These are phyloP conservation scores for Helicocarpus griseus DNA, from an alignment of 2,329 filamentous ascomycete genomes.

Conservation along the genomic window DNA sequence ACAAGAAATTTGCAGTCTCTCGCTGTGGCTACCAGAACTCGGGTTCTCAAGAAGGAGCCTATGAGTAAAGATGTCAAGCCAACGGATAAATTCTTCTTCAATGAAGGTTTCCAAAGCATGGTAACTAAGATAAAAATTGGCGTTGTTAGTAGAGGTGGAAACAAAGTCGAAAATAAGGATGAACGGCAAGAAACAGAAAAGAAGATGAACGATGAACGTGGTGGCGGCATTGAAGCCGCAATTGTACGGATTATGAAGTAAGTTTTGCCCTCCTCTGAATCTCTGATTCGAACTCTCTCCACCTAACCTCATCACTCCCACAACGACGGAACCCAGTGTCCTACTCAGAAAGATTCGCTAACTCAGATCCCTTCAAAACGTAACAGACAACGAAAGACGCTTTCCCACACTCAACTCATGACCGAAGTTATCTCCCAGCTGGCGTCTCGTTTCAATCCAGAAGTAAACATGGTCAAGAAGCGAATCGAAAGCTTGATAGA, in stretches of 20 bases:
- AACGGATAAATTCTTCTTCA: slow-evolving; percentile 73
- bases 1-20: slow-evolving; percentile 70
- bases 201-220: slow-evolving; percentile 42
- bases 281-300: background rate
- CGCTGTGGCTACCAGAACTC: slow-evolving; percentile 71
- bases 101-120: slow-evolving; percentile 70
- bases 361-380: background rate
- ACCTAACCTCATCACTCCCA: background rate
- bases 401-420: slow-evolving; percentile 41
- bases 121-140: slow-evolving; percentile 83
- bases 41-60: slow-evolving; percentile 71
- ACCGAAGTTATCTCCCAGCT: slow-evolving; percentile 42
- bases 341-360: background rate
- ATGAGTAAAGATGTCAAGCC: slow-evolving; percentile 66
- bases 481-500: slow-evolving; percentile 45
- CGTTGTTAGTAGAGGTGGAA: slow-evolving; percentile 63
- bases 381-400: slow-evolving; percentile 38
- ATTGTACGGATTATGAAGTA: slow-evolving; percentile 47
- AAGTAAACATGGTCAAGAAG: slow-evolving; percentile 45
- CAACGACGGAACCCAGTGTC: background rate
- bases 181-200: slow-evolving; percentile 45
- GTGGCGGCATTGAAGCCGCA: slow-evolving; percentile 42
- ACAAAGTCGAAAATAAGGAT: slow-evolving; percentile 68
- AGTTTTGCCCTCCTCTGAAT: slow-evolving; percentile 9
- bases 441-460: slow-evolving; percentile 39